A percentile compares a stretch with the other conserved stretches of the same genome.
Conservation (phyloP, 2,329 filamentous ascomycete species). For the Paraconiothyrium brasiliense region DNA sequence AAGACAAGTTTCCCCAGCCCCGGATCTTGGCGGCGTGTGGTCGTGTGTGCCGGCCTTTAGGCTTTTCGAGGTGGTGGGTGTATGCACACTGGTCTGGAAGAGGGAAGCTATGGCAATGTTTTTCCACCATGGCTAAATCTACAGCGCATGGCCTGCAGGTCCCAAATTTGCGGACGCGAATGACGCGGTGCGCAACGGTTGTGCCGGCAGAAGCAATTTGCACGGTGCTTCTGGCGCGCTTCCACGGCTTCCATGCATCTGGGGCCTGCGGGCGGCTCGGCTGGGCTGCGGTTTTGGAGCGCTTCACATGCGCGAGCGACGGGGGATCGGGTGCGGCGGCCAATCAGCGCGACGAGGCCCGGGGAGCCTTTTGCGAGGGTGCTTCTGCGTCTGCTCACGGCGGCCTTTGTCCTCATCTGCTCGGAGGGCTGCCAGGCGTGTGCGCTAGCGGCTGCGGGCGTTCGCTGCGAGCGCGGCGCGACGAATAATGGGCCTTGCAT, state of each 20-base stretch:
- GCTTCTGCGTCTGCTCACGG: no score
- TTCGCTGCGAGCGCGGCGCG: constrained; percentile 3
- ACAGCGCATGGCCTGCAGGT: constrained; percentile 13
- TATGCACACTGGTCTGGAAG: no score
- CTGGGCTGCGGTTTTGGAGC: not conserved
- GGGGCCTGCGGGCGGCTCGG: not conserved
- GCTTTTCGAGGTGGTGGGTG: not conserved
- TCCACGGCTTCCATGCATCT: constrained; percentile 16
- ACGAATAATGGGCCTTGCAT: constrained; percentile 28
- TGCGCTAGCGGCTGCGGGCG: constrained; percentile 10
- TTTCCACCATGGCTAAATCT: constrained; percentile 25
- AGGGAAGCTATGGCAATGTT: not conserved
- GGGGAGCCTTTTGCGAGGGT: not conserved
- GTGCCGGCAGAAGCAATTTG: constrained; percentile 9
- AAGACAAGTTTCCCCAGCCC: not conserved
- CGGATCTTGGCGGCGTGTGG: not conserved
- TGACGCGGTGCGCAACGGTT: constrained; percentile 17
- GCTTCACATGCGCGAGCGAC: no score
- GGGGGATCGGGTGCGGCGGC: constrained; percentile 16
- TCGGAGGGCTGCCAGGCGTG: constrained; percentile 9
- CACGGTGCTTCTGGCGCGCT: constrained; percentile 24
- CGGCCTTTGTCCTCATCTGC: not conserved
- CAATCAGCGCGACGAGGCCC: not conserved
- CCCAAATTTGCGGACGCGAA: constrained; percentile 19
- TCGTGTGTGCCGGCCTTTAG: not conserved